Base-by-base conservation (phyloP, 352 stramenopile species). In the Globisporangium canariense region DNA sequence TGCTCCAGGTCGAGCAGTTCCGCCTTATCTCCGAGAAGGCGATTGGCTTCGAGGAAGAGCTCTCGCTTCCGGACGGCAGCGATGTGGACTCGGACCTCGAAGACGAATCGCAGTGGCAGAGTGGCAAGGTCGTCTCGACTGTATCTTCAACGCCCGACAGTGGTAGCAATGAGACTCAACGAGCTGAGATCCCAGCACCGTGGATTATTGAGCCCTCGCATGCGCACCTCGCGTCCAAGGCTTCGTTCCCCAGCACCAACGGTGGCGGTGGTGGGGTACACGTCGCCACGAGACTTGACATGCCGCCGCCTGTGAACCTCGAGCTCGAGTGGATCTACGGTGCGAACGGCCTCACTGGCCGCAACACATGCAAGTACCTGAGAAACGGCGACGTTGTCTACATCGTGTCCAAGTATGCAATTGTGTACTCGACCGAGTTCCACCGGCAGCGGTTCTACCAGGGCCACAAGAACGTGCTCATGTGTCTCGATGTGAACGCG, bases 1-100 rank as follows among this genome's bases (percentile, higher is more conserved):
- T 96, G 85, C 69, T 94, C 11, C 83, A 93, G 63, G 79, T 93
- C 6, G 87, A 96, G 47, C 77, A 81, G 13, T 93, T 94, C 41
- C 81, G 82, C 0, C 65, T 88, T 1, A 83, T 94, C 34, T 80
- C 79, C 0, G 81, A 91, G 60, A 93, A 89, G 16, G 78, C 77
- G 0, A 72, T 89, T 4, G 79, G 74, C 4, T 85, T 82, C 60
- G 78, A 90, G 54, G 81, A 92, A 20, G 73, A 78, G 52, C 54
- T 89, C 0, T 88, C 79, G 22, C 69, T 91, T 4, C 83, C 78
- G 0, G 78, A 89, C 58, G 81, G 75, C 14, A 92, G 83, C 32
- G 86, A 94, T 49, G 69, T 75, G 9, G 84, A 93, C 67, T 94
- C 83, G 47, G 86, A 94, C 61, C 65, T 94, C 8, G 83, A 91